Evolutionary conservation across 2,329 filamentous ascomycete genomes (phyloP), one percentile per base, ranked within the genome.

Genomic region (Aspergillus sp.): DNA sequence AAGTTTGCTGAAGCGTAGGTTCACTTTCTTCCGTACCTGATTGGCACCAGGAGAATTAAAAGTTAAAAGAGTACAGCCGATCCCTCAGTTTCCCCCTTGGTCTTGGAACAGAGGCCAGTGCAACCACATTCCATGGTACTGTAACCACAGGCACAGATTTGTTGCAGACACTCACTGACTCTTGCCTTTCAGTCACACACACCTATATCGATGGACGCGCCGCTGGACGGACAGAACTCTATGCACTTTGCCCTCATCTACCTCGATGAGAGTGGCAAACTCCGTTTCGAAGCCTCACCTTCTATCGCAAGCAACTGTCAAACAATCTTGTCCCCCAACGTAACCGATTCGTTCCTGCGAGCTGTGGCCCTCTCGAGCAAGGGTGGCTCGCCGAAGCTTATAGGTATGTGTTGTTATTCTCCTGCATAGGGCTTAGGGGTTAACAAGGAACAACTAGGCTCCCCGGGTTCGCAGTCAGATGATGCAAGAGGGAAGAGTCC

Each of bases 201-300:
- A 36, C 62, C 58, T 18, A 68, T 69, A 59, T 66, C 67, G 4
- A 63, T 63, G 63, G 65, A 63, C 53, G 59, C 67, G 49, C 63
- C 65, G 42, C 61, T 61, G 42, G 65, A 66, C 42, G 65, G 63
- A 16, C 56, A 66, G 55, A 58, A 59, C 4, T 71, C 64, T 55
- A 58, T 65, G 7, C 71, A 74, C 56, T 74, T 69, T 65, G 71
- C 71, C 49, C 60, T 74, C 16, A 71, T 74, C 26, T 74, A 73
- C 47, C 67, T 72, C 31, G 70, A 73, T 51, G 61, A 66, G 29
- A 60, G 64, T 53, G 71, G 71, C 6, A 71, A 73, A 52, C 65
- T 74, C 12, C 66, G 70, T 22, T 67, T 73, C 29, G 65, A 68
- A 55, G 65, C 71, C 10, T 74, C 71, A 11, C 64, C 64, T 1